Conservation (phyloP, 257 asterid species). For the Scutellaria galericulata region DNA sequence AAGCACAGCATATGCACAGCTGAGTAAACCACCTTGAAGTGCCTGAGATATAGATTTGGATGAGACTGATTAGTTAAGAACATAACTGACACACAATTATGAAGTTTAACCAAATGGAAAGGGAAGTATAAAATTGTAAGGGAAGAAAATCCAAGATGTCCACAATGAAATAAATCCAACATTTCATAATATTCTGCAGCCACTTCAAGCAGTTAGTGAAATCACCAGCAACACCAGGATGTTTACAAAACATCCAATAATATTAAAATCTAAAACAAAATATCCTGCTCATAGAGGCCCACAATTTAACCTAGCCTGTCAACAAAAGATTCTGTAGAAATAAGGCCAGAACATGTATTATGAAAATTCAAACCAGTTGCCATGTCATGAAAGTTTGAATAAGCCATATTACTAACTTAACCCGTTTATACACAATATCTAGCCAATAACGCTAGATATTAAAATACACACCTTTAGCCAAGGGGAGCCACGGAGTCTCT, state of each 20-base stretch:
- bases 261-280: too few species aligned
- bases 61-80: slow-evolving; percentile 35
- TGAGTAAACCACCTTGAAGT: slow-evolving; percentile 81
- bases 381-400: background rate
- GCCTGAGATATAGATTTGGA: slow-evolving; percentile 66
- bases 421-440: background rate
- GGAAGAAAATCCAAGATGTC: slow-evolving; percentile 16
- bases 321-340: background rate
- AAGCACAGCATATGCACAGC: slow-evolving; percentile 78
- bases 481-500: slow-evolving; percentile 95
- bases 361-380: background rate
- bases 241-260: too few species aligned
- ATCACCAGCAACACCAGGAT: slow-evolving; percentile 12
- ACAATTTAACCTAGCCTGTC: slow-evolving; percentile 6
- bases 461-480: slow-evolving; percentile 81
- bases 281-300: background rate
- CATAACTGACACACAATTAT: slow-evolving; percentile 17
- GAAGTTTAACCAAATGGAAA: slow-evolving; percentile 27
- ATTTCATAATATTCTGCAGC: slow-evolving; percentile 16
- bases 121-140: slow-evolving; percentile 20
- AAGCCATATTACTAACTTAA: slow-evolving; percentile 17
- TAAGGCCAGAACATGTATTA: background rate
- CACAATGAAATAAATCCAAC: slow-evolving; percentile 14
- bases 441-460: slow-evolving; percentile 29
- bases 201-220: slow-evolving; percentile 11